Percentiles rank a stretch among this genome's conserved stretches.
phyloP scores from a whole-genome alignment of 1,284 basidiomycete genomes.

The Malassezia nana region DNA sequence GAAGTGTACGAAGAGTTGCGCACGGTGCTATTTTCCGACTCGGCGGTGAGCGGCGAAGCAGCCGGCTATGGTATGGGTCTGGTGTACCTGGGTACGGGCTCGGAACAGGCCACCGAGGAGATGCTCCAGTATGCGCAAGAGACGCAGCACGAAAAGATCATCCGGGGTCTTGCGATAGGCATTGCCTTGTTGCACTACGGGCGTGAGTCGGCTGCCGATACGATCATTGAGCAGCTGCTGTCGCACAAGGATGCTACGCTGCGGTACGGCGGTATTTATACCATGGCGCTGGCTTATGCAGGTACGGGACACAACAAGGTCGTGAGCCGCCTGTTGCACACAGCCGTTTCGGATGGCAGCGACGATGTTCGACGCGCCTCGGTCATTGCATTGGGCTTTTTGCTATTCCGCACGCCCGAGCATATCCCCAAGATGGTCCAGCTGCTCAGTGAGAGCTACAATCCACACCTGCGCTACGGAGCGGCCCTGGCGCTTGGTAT shows the following conservation, averaged over 20 bases:
- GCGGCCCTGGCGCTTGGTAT: constrained; percentile 47
- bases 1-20: constrained; percentile 47
- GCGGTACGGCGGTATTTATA: constrained; percentile 47
- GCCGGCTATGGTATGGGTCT: constrained; percentile 48
- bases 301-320: constrained; percentile 48
- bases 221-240: constrained; percentile 42
- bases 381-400: constrained; percentile 43
- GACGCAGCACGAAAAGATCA: constrained; percentile 49
- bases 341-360: constrained; percentile 46
- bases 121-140: constrained; percentile 49
- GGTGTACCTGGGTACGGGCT: constrained; percentile 46
- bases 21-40: constrained; percentile 45
- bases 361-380: constrained; percentile 48
- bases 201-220: constrained; percentile 42
- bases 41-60: constrained; percentile 45
- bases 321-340: constrained; percentile 41
- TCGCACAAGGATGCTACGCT: constrained; percentile 46
- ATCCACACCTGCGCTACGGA: constrained; percentile 47
- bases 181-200: constrained; percentile 47
- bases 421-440: constrained; percentile 47
- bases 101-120: constrained; percentile 43
- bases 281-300: constrained; percentile 47
- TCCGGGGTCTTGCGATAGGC: constrained; percentile 47
- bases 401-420: constrained; percentile 48
- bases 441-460: constrained; percentile 48